Base-by-base conservation (phyloP, 768 basidiomycete species). In the Clathrus columnatus region DNA sequence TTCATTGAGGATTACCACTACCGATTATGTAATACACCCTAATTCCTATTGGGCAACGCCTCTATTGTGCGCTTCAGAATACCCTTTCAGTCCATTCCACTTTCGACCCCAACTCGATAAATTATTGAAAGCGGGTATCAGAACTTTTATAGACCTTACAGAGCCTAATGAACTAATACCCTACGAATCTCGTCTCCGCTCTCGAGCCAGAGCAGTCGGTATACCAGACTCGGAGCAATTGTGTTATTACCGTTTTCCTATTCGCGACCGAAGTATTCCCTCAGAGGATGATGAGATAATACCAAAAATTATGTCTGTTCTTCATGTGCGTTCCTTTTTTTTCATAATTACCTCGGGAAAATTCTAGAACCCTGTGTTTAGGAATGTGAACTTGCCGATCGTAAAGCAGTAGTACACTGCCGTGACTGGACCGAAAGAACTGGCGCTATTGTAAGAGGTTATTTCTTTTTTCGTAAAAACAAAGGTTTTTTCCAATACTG, bases 31-130 rank as follows among this genome's bases (percentile, higher is more conserved):
- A n/a, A n/a, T n/a, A n/a, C n/a, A n/a, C 63, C 84, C 85, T n/a
- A 90, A 90, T 68, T 86, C 84, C 0, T 89, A 89, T 71, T 90
- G 87, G 87, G 87, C 85, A 0, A 87, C 85, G 0, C 75, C 82
- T 0, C 68, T 74, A 10, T 76, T 90, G 30, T 74, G 88, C 52
- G 87, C 87, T 0, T 88, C 85, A 77, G 87, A 90, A 64, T 89
- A 88, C 67, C 87, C 87, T 1, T 90, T 76, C 74, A 57, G 63
- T 2, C 59, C 63, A 16, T 63, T 60, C 41, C 58, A 61, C 72
- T 77, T 66, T 70, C 75, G 73, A 53, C 83, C 85, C 59, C 88
- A 90, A 63, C 77, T 90, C 59, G 85, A 87, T 70, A 79, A 80
- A 0, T 75, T 90, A 50, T 79, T 90, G 23, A 70, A 70, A 8